Base-by-base conservation (phyloP, 345 rosid genomes). In the Salix koriyanagi region DNA sequence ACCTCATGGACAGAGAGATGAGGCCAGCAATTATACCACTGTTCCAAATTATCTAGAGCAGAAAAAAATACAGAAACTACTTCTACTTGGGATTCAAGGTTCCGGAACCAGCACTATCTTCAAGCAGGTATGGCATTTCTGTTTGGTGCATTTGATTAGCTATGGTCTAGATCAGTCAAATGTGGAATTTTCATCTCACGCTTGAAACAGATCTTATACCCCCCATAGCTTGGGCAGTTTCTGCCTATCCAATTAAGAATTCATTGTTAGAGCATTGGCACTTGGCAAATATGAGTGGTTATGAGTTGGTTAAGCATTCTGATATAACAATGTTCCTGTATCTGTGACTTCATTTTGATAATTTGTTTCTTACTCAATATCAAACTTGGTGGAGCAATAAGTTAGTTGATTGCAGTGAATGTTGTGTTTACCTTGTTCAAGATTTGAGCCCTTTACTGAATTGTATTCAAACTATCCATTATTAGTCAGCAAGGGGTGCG, bases 61-160 rank as follows among this genome's bases (percentile, higher is more conserved):
- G 82, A 93, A 83, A 75, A 92, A 79, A 75, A 84, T 79, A 46
- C 97, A 96, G 80, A 96, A 90, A 86, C 91, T 94, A 76, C 90
- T 94, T 69, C 83, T 94, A 83, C 87, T 94, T n/a, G 97, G 98
- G 67, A 84, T 86, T 41, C 87, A 84, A 74, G 91, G 97, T 28
- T 89, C 97, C 15, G 98, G 98, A 84, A 91, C 98, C 30, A 91
- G 98, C 83, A 94, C 98, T 4, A 82, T 94, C 67, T 94, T 94
- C 83, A 94, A 94, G 90, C 98, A 93, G 93, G 98, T 93, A 78
- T 72, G 82, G 28, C 62, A 64, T 54, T 46, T 23, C 67, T 5
- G 5, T 9, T 13, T 61, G 41, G 23, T 18, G n/a, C 13, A n/a
- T 36, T 58, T 58, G 64, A 58, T n/a, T 58, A n/a, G 28, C 64